Evolutionary conservation across 108 stramenopile species (phyloP).

Genomic region (Cyclotella baltica): DNA sequence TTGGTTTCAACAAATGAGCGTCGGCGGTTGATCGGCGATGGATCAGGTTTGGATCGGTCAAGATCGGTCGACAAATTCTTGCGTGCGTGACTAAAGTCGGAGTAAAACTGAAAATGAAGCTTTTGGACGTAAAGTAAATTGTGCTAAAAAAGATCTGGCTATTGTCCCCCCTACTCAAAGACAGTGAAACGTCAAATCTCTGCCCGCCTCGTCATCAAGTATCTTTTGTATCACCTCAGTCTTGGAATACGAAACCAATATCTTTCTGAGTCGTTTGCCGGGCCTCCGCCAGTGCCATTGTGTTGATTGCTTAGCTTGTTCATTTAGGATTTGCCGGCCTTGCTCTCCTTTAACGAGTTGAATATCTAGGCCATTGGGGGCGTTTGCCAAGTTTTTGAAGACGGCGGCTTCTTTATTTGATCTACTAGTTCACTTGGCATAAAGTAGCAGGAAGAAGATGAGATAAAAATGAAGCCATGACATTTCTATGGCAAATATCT

Average conservation of each 20-base stretch:
- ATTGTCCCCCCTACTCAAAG: too few relatives aligned
- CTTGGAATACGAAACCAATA: neutral
- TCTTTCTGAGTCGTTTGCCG: neutral
- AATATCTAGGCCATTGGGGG: neutral
- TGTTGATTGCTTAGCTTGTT: neutral
- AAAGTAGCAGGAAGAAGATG: neutral
- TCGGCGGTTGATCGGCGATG: too few relatives aligned
- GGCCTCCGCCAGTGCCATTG: neutral
- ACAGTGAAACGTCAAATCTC: neutral
- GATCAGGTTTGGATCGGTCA: too few relatives aligned
- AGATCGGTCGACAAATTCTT: too few relatives aligned
- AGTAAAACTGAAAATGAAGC: too few relatives aligned
- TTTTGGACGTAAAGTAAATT: too few relatives aligned
- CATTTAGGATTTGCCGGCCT: conserved; percentile 23
- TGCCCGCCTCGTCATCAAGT: conserved; percentile 9
- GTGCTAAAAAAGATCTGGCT: too few relatives aligned
- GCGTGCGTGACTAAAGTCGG: too few relatives aligned
- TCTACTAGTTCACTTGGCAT: neutral
- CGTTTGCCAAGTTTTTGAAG: conserved; percentile 13
- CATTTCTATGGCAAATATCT: neutral
- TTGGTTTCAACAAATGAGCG: too few relatives aligned
- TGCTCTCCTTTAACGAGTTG: conserved; percentile 13
- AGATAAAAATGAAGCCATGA: neutral
- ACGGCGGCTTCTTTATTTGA: conserved; percentile 11
- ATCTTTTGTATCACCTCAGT: conserved; percentile 1